Conservation (phyloP, 768 basidiomycete genomes). For the Holtermannia corniformis region DNA sequence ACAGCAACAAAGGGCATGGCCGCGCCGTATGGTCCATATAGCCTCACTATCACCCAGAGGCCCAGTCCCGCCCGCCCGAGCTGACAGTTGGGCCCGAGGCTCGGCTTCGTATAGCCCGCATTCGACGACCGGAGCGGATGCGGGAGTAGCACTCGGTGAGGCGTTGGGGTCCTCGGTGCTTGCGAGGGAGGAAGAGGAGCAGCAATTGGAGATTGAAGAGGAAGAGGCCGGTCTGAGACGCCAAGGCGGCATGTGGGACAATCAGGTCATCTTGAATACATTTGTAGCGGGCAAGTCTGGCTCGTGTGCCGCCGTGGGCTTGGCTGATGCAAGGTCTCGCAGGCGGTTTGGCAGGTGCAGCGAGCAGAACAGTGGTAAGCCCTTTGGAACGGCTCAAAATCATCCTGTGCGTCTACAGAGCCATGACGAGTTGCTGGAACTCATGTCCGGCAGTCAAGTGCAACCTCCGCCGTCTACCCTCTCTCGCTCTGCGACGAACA, state of each 20-base stretch:
- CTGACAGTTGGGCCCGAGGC: not conserved
- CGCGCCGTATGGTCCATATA: not conserved
- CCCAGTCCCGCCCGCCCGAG: not conserved
- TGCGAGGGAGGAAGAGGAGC: too few species aligned
- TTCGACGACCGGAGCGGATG: not conserved
- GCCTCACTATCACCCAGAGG: not conserved
- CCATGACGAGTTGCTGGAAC: not conserved
- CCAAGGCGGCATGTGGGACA: conserved; percentile 24
- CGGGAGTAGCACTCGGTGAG: too few species aligned
- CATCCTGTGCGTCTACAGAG: conserved; percentile 63
- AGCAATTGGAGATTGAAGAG: too few species aligned
- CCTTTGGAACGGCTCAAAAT: conserved; percentile 92
- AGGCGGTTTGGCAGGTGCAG: conserved; percentile 45
- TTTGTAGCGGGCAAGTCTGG: conserved; percentile 32
- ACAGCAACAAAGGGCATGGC: not conserved
- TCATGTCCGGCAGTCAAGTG: conserved; percentile 89
- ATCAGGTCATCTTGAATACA: conserved; percentile 34
- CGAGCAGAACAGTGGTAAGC: conserved; percentile 82
- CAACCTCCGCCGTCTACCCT: conserved; percentile 50
- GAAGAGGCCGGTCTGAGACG: too few species aligned
- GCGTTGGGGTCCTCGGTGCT: too few species aligned
- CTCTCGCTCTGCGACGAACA: not conserved
- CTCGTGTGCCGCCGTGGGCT: not conserved
- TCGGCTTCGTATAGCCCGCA: not conserved
- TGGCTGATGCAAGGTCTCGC: conserved; percentile 3